phyloP scores from a whole-genome alignment of 78 protist species.

The Dictyostelium citrinum region DNA sequence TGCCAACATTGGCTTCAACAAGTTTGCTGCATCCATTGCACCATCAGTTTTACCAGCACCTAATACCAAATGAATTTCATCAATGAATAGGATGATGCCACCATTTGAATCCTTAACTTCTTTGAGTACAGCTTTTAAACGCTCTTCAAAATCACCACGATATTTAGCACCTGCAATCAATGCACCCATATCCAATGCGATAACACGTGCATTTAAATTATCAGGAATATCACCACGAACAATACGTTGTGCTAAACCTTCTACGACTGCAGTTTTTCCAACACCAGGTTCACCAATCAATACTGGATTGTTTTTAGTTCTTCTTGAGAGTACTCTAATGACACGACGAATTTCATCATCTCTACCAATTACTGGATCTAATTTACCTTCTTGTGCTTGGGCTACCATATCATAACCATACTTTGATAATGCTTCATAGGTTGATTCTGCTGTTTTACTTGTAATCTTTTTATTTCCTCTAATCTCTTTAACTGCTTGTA shows the following conservation, averaged over 20 bases:
- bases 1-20: conserved; percentile 98
- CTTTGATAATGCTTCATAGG: conserved; percentile 88
- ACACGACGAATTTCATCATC: conserved; percentile 98
- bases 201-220: conserved; percentile 84
- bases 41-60: conserved; percentile 98
- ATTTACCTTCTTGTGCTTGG: conserved; percentile 93
- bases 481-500: conserved; percentile 58
- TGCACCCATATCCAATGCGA: conserved; percentile 97
- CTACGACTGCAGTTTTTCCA: conserved; percentile 96
- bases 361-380: conserved; percentile 99
- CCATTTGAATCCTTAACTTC: conserved; percentile 95
- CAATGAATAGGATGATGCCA: conserved; percentile 96
- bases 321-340: conserved; percentile 85
- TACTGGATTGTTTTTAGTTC: conserved; percentile 98
- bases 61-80: conserved; percentile 98
- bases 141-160: conserved; percentile 99
- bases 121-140: conserved; percentile 96
- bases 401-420: conserved; percentile 89
- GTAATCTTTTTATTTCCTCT: conserved; percentile 77
- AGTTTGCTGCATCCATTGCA: conserved; percentile 99
- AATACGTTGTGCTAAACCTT: conserved; percentile 99
- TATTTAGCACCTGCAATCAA: conserved; percentile 98
- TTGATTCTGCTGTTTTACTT: conserved; percentile 66
- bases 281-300: conserved; percentile 99
- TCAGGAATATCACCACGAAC: conserved; percentile 98